Evolutionary conservation across 176 grass and related monocot genomes (phyloP), one percentile per base, ranked within the genome.

Genomic region (Ananas comosus): DNA sequence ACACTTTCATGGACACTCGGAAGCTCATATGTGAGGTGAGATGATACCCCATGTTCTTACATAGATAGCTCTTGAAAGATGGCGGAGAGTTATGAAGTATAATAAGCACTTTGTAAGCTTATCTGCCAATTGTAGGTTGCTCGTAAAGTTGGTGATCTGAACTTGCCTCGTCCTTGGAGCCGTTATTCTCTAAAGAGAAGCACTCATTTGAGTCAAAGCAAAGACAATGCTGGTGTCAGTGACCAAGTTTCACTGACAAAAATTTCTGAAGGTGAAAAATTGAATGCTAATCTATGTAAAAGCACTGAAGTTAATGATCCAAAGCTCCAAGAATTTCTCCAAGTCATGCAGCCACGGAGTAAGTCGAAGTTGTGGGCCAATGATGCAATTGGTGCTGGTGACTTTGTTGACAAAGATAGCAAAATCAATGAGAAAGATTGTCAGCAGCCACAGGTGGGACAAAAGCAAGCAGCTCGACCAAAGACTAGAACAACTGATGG

Each of bases 341-440:
- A 97, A 64, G 85, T 90, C 61, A 97, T 97, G 93, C 86, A 97
- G 69, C 79, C 86, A 49, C 89, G 89, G 33, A 82, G 84, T 14
- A 92, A 92, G 78, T 85, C 84, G 50, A 85, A 97, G 80, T 84
- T 92, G 78, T 97, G 93, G 93, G 77, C 82, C 53, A 92, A 97
- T 81, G 93, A 97, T 80, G 76, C 90, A 42, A 67, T 53, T 3
- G 74, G 66, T 87, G 57, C 51, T 66, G 50, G 74, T 76, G 72
- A 83, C 63, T 9, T 25, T 63, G 51, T 67, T 63, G 67, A 51
- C 48, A 70, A 83, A 83, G 86, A 87, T 64, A 64, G 66, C 56
- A 69, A 64, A 66, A 27, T 53, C 74, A 59, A 42, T 53, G 64
- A 69, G 69, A 68, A 69, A 75, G 49, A 77, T 72, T 77, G 69